Percentiles rank a stretch among this genome's conserved stretches.
phyloP scores from a whole-genome alignment of 768 basidiomycete genomes.

The Trametes elegans region DNA sequence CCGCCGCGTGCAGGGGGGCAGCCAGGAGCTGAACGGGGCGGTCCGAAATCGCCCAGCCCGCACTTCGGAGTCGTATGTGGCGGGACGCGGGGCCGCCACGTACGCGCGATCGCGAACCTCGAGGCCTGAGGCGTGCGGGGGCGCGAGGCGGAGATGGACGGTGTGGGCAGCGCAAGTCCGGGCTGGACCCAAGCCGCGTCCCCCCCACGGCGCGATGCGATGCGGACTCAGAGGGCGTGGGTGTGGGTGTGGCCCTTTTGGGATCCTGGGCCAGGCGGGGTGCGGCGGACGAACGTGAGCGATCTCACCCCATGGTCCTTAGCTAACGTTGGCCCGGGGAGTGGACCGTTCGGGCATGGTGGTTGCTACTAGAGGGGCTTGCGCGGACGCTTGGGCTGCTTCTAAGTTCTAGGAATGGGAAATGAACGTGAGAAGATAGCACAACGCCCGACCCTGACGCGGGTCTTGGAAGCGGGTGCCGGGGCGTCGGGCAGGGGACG shows the following conservation, averaged over 20 bases:
- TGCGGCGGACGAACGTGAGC: too few relatives aligned
- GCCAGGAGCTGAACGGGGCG: not conserved
- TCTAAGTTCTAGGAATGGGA: not conserved
- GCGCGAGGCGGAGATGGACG: not conserved
- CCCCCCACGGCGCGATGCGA: too few relatives aligned
- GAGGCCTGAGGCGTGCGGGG: not conserved
- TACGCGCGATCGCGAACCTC: not conserved
- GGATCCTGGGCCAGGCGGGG: not conserved
- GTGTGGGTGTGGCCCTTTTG: too few relatives aligned
- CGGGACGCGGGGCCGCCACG: not conserved
- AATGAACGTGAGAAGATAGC: conserved; percentile 14
- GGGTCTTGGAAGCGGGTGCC: not conserved
- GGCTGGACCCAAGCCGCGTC: not conserved
- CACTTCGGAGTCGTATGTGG: not conserved
- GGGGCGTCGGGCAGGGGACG: not conserved
- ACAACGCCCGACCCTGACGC: not conserved
- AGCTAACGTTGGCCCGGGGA: not conserved
- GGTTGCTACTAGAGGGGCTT: not conserved
- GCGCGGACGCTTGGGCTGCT: not conserved
- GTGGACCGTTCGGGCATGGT: too few relatives aligned
- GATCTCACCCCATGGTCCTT: too few relatives aligned
- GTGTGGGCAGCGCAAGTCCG: not conserved
- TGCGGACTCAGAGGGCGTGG: too few relatives aligned
- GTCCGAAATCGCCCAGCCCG: not conserved
- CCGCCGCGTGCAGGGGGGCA: too few relatives aligned